Evolutionary conservation across 495 filamentous ascomycete genomes (phyloP).

Genomic region (Immersiella caudata): DNA sequence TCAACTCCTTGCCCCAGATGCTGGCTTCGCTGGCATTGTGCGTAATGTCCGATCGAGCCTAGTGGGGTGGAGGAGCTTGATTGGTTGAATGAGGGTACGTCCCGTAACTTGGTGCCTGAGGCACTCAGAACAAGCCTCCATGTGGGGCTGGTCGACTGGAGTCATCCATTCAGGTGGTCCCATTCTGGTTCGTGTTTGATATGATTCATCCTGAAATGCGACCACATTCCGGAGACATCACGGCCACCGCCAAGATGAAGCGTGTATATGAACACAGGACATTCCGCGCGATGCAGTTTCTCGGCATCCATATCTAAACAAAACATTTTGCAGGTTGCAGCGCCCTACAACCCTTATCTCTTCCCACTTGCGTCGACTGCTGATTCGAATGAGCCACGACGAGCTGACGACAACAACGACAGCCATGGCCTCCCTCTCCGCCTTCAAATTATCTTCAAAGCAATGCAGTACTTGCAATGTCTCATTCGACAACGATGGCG

Average conservation of each 20-base stretch:
- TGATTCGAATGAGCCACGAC: neutral
- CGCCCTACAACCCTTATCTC: no score
- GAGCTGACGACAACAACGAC: neutral
- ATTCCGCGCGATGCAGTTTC: neutral
- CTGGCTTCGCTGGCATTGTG: no score
- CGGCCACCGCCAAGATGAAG: neutral
- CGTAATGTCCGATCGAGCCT: no score
- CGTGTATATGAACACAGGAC: neutral
- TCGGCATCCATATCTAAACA: neutral
- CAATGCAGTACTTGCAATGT: constrained; percentile 9
- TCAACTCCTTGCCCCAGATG: no score
- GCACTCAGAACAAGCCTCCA: no score
- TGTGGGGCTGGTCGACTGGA: no score
- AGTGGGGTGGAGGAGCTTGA: no score
- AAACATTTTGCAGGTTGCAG: neutral
- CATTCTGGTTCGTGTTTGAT: no score
- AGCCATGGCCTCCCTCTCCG: neutral
- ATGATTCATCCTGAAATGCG: neutral
- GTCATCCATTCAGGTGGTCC: no score
- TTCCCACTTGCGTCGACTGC: neutral
- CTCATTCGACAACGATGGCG: constrained; percentile 1
- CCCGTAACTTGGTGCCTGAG: no score
- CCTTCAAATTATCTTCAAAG: constrained; percentile 6
- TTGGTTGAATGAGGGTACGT: no score
- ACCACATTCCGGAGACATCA: neutral